Base-by-base conservation (phyloP, 1,284 basidiomycete genomes). In the Melanopsichium pennsylvanicum region DNA sequence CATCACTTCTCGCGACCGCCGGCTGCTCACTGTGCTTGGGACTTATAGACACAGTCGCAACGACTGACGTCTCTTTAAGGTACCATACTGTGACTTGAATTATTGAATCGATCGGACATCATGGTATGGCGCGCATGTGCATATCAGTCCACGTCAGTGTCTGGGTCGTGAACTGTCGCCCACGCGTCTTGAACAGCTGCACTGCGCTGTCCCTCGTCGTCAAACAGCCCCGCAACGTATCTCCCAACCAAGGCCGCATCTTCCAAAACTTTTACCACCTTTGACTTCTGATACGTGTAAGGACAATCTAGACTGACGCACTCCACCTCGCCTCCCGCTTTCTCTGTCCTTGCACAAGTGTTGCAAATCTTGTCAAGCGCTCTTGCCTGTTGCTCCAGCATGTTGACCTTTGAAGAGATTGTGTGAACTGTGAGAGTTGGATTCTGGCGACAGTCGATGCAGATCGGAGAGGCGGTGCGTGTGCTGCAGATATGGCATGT, bases 401-500 rank as follows among this genome's bases (percentile, higher is more conserved):
- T 37, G 32, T 67, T 49, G 32, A 76, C 46, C 18, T 42, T 38
- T 6, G 49, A 22, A 4, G 43, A 29, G 16, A 68, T 29, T 5
- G 34, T 22, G 39, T 64, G 61, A 21, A 70, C 37, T 31, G 50
- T 61, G 12, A 47, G 33, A 10, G 37, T 21, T n/a, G 66, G 71
- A 3, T 41, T 31, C 22, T 55, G 42, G 10, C 51, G 48, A 36
- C 68, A 73, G 49, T 78, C 74, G 27, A 63, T 13, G 43, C 75
- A 77, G 43, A 79, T 31, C 19, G 57, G 46, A 72, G 88, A 83
- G 4, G 82, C 80, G 2, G 89, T 86, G 31, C 82, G 77, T 9
- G 83, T 81, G 2, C 85, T 86, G 71, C 92, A 94, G 8, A 88
- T 83, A 29, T 90, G 75, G 80, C 92, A 94, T 40, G 87, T 86